phyloP scores from a whole-genome alignment of 1,284 basidiomycete genomes.

The Fomitiporia mediterranea region DNA sequence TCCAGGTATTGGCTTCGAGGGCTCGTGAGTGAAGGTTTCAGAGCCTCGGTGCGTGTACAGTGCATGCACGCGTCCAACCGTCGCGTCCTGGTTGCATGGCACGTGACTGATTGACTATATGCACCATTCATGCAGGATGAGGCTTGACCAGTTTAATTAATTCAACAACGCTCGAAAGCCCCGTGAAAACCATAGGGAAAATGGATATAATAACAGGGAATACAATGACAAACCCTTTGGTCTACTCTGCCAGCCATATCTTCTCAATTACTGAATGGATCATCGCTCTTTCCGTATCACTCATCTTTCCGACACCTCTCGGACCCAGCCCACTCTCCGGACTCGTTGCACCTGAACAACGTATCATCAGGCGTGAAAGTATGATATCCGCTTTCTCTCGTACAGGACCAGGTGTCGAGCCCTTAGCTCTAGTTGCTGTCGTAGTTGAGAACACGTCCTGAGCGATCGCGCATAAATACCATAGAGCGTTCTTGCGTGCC shows the following conservation, averaged over 20 bases:
- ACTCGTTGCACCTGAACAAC: background rate
- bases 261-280: conserved; percentile 14
- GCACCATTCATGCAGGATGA: no score
- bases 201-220: no score
- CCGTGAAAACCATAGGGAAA: no score
- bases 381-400: background rate
- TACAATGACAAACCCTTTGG: no score
- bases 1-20: background rate
- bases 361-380: conserved; percentile 7
- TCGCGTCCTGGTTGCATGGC: background rate
- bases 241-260: conserved; percentile 9
- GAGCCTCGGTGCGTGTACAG: background rate
- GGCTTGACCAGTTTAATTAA: no score
- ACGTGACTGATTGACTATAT: conserved; percentile 4
- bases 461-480: conserved; percentile 48
- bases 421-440: background rate
- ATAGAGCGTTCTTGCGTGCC: conserved; percentile 46
- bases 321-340: background rate
- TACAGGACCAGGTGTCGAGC: background rate
- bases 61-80: background rate
- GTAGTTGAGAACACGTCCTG: conserved; percentile 22
- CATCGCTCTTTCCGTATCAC: conserved; percentile 13
- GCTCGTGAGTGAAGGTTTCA: background rate
- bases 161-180: no score
- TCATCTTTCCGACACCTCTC: background rate